phyloP scores from a whole-genome alignment of 2,329 filamentous ascomycete genomes.

The Bipolaris gigantea region DNA sequence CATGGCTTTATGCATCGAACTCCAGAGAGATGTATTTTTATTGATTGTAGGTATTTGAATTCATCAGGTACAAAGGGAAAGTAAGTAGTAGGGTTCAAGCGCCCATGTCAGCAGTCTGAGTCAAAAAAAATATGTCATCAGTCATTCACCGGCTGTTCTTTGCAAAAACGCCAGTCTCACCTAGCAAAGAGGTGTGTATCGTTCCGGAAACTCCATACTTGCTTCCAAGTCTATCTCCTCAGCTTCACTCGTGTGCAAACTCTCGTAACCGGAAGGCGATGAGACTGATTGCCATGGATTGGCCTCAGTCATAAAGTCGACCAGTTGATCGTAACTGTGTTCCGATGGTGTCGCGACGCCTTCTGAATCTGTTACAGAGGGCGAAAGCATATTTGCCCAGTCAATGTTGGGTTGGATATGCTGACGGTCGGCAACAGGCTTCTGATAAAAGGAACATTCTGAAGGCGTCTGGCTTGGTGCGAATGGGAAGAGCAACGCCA shows the following conservation, averaged over 20 bases:
- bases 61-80: constrained; percentile 26
- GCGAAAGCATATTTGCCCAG: constrained; percentile 61
- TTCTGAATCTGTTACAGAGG: constrained; percentile 38
- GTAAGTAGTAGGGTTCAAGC: constrained; percentile 15
- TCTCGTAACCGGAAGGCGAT: constrained; percentile 58
- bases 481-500: constrained; percentile 84
- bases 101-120: constrained; percentile 27
- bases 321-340: constrained; percentile 43
- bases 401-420: constrained; percentile 50
- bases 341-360: constrained; percentile 47
- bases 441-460: constrained; percentile 52
- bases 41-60: constrained; percentile 1
- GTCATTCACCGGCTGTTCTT: constrained; percentile 5
- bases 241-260: constrained; percentile 58
- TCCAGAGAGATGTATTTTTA: neutral
- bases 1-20: neutral
- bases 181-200: constrained; percentile 67
- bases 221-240: constrained; percentile 43
- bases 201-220: constrained; percentile 63
- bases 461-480: constrained; percentile 64
- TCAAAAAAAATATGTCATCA: constrained; percentile 29
- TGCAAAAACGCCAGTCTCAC: constrained; percentile 24
- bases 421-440: constrained; percentile 43
- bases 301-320: constrained; percentile 45
- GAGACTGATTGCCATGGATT: constrained; percentile 58